A percentile compares a stretch with the other conserved stretches of the same genome.
These are phyloP conservation scores for Pichia scutulata DNA, from an alignment of 805 yeast genomes.

Conservation along the genomic window DNA sequence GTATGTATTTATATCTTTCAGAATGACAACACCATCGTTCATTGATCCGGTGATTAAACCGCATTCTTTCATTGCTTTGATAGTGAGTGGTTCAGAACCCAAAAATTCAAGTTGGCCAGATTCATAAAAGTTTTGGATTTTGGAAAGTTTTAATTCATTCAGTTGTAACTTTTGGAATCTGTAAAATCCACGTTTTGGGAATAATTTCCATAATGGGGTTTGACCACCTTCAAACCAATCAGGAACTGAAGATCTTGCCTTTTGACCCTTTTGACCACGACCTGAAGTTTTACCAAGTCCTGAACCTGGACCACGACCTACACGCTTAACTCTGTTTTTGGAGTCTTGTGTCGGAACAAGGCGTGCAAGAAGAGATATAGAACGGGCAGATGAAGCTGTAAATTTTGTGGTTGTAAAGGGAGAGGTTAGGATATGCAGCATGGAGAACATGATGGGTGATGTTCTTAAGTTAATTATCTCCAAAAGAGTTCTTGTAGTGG, in stretches of 20 bases:
- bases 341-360: constrained; percentile 58
- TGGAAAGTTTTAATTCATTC: constrained; percentile 55
- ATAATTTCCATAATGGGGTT: constrained; percentile 77
- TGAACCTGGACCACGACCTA: constrained; percentile 95
- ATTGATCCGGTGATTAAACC: constrained; percentile 68
- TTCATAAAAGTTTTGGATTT: constrained; percentile 65
- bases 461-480: not conserved
- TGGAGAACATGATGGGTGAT: not conserved
- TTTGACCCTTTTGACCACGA: constrained; percentile 98
- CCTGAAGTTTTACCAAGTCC: constrained; percentile 93
- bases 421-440: not conserved
- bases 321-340: constrained; percentile 53
- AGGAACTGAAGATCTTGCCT: constrained; percentile 86
- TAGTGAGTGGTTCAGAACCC: constrained; percentile 56
- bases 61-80: constrained; percentile 65
- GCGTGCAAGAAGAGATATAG: constrained; percentile 42
- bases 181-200: constrained; percentile 85
- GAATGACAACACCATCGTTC: constrained; percentile 73
- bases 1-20: constrained; percentile 51
- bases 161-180: constrained; percentile 49
- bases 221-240: constrained; percentile 99
- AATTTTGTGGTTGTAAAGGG: not conserved
- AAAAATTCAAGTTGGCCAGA: constrained; percentile 51
- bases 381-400: constrained; percentile 14
- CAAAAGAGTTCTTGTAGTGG: not conserved